Conservation (phyloP, 2,329 filamentous ascomycete species). For the Metarhizium anisopliae region DNA sequence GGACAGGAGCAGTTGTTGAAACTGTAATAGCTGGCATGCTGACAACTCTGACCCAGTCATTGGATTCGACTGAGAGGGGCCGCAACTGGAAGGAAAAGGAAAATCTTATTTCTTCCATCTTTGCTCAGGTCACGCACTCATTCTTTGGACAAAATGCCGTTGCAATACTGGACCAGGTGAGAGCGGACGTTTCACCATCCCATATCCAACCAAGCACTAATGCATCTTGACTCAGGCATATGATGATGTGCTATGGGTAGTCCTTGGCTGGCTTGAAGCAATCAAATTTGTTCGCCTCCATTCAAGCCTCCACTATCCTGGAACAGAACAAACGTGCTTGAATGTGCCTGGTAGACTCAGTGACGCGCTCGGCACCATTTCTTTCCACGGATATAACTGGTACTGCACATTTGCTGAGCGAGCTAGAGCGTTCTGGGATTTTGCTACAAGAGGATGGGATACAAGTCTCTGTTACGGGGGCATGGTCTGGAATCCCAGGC, state of each 20-base stretch:
- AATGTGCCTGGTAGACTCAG: constrained; percentile 3
- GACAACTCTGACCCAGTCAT: constrained; percentile 57
- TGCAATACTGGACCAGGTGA: constrained; percentile 52
- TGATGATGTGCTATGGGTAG: constrained; percentile 94
- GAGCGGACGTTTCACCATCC: background rate
- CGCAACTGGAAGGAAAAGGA: constrained; percentile 47
- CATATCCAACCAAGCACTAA: background rate
- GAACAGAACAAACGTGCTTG: constrained; percentile 7
- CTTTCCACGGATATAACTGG: constrained; percentile 74
- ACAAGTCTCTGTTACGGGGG: constrained; percentile 72
- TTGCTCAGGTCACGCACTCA: constrained; percentile 64
- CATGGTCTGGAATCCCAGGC: constrained; percentile 80
- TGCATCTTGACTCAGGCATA: constrained; percentile 50
- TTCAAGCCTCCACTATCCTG: constrained; percentile 49
- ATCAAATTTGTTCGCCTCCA: constrained; percentile 70
- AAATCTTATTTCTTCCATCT: constrained; percentile 77
- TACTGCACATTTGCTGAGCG: constrained; percentile 71
- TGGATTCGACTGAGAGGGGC: constrained; percentile 27
- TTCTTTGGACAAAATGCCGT: constrained; percentile 84
- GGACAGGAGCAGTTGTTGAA: constrained; percentile 79
- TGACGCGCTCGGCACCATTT: constrained; percentile 21
- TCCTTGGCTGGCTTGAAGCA: constrained; percentile 80
- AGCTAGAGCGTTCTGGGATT: constrained; percentile 75
- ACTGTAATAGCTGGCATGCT: constrained; percentile 71
- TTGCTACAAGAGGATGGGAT: constrained; percentile 75